Evolutionary conservation across 164 flowering plant genomes (phyloP).

Genomic region (Protea cynaroides): DNA sequence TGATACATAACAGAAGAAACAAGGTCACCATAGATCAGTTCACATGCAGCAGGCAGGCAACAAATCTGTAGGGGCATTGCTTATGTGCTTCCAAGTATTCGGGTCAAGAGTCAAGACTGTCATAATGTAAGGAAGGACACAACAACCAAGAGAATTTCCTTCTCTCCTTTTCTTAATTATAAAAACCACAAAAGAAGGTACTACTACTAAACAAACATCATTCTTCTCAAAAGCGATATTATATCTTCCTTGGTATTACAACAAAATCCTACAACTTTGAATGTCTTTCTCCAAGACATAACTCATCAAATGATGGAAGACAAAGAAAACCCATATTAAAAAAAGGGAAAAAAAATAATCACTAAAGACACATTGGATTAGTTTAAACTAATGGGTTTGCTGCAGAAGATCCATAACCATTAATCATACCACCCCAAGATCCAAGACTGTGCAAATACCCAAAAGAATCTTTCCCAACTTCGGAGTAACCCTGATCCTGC

Average conservation of each 20-base stretch:
- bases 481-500: conserved; percentile 57
- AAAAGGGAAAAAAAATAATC: too few relatives aligned
- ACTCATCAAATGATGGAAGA: background rate
- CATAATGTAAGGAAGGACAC: too few relatives aligned
- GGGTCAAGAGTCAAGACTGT: too few relatives aligned
- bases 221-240: background rate
- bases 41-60: too few relatives aligned
- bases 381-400: conserved; percentile 35
- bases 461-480: conserved; percentile 32
- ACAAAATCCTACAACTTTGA: background rate
- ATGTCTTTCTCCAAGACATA: background rate
- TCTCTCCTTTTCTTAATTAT: too few relatives aligned
- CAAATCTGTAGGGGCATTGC: too few relatives aligned
- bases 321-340: background rate
- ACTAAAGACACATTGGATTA: background rate
- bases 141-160: too few relatives aligned
- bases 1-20: too few relatives aligned
- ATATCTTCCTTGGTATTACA: background rate
- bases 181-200: background rate
- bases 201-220: background rate
- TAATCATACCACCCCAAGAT: conserved; percentile 45
- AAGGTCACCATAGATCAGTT: too few relatives aligned
- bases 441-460: conserved; percentile 38
- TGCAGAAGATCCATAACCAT: conserved; percentile 44
- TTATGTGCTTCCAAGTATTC: too few relatives aligned